Conservation (phyloP, 2,329 filamentous ascomycete species). For the Pseudopithomyces chartarum region DNA sequence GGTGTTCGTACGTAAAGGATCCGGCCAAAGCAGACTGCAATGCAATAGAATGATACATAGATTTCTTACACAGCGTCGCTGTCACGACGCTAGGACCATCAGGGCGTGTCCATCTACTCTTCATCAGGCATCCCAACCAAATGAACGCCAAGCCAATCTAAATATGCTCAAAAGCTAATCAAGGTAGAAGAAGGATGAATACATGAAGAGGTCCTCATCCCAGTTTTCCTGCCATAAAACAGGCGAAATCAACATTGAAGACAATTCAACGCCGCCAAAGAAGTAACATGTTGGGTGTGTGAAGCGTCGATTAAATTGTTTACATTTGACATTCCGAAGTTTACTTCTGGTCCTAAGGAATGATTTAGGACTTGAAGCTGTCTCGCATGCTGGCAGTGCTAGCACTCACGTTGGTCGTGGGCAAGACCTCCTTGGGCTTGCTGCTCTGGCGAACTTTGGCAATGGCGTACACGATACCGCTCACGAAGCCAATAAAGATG, state of each 20-base stretch:
- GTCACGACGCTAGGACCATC: not conserved
- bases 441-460: slow-evolving; percentile 82
- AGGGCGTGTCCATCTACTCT: not conserved
- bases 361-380: slow-evolving; percentile 64
- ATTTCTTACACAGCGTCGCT: not conserved
- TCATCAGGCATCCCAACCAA: slow-evolving; percentile 3
- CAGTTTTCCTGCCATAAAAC: not conserved
- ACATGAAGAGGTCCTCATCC: not conserved
- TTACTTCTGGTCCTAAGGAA: slow-evolving; percentile 11
- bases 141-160: slow-evolving; percentile 10
- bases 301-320: slow-evolving; percentile 6
- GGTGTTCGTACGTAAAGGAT: not conserved
- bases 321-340: slow-evolving; percentile 17
- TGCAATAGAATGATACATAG: not conserved
- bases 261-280: slow-evolving; percentile 11
- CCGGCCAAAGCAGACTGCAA: not conserved
- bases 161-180: slow-evolving; percentile 1
- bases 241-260: slow-evolving; percentile 2
- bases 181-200: slow-evolving; percentile 1
- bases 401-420: slow-evolving; percentile 76
- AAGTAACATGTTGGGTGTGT: not conserved
- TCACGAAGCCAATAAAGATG: slow-evolving; percentile 88
- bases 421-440: slow-evolving; percentile 69
- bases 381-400: slow-evolving; percentile 91
- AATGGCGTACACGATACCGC: slow-evolving; percentile 86